These are phyloP conservation scores for Ophiostoma sp. DNA, from an alignment of 2,329 filamentous ascomycete genomes.

Conservation along the genomic window DNA sequence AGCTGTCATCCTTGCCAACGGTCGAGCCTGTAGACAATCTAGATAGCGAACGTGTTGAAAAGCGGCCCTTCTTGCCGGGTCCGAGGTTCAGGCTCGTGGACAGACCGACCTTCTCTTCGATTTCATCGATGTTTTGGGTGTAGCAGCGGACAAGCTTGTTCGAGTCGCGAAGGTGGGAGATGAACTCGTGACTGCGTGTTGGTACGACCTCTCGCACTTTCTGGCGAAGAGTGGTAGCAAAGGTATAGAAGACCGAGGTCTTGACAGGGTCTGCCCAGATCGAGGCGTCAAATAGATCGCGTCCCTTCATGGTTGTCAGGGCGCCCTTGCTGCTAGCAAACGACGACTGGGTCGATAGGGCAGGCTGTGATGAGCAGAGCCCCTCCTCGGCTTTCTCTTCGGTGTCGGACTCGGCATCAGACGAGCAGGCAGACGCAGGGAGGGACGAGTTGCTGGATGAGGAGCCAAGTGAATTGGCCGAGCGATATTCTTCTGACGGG, in stretches of 20 bases:
- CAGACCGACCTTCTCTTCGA: constrained; percentile 65
- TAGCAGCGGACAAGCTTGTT: constrained; percentile 67
- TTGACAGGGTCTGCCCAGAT: constrained; percentile 64
- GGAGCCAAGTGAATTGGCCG: constrained; percentile 36
- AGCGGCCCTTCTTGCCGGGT: constrained; percentile 55
- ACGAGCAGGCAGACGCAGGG: constrained; percentile 15
- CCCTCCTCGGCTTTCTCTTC: constrained; percentile 39
- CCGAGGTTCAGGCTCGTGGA: constrained; percentile 57
- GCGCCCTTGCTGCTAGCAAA: constrained; percentile 28
- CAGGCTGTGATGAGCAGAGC: constrained; percentile 32
- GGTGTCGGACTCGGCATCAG: constrained; percentile 31
- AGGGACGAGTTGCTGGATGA: constrained; percentile 34
- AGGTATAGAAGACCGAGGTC: constrained; percentile 67
- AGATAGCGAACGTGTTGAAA: constrained; percentile 39
- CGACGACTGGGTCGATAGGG: constrained; percentile 30
- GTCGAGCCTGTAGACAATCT: constrained; percentile 16
- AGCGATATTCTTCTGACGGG: constrained; percentile 38
- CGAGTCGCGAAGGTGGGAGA: constrained; percentile 59
- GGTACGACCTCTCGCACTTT: constrained; percentile 59
- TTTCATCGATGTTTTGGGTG: constrained; percentile 69
- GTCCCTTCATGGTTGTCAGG: constrained; percentile 61
- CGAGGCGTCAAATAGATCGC: constrained; percentile 64
- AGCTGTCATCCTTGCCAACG: constrained; percentile 4
- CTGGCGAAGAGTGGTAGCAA: constrained; percentile 61
- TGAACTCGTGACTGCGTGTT: constrained; percentile 62